Percentiles rank a stretch among this genome's conserved stretches.
These are phyloP conservation scores for Malassezia brasiliensis DNA, from an alignment of 1,284 basidiomycete genomes.

Conservation along the genomic window DNA sequence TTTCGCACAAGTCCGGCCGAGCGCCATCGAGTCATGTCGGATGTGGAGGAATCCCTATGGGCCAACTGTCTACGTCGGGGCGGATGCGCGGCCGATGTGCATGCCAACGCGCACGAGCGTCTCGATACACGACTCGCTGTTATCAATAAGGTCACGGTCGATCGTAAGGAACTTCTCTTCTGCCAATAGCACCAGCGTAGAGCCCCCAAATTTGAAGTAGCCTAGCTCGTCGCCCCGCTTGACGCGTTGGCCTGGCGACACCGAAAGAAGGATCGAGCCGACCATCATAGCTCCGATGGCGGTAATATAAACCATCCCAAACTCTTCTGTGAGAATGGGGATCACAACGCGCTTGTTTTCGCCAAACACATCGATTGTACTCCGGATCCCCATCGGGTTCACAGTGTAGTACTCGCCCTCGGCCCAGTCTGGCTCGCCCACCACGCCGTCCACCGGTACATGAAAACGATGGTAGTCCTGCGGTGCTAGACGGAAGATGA, in stretches of 20 bases:
- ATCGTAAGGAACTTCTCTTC: conserved; percentile 55
- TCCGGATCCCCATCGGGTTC: conserved; percentile 72
- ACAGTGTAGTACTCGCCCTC: conserved; percentile 45
- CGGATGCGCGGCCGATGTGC: conserved; percentile 21
- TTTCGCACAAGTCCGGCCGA: conserved; percentile 11
- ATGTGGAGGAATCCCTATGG: neutral
- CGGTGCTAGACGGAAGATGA: conserved; percentile 66
- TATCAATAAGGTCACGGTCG: conserved; percentile 79
- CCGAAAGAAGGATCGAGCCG: conserved; percentile 64
- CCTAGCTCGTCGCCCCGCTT: conserved; percentile 76
- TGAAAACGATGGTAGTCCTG: conserved; percentile 94
- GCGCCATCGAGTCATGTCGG: neutral
- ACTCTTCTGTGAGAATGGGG: conserved; percentile 45
- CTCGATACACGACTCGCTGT: conserved; percentile 59
- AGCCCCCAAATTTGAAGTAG: conserved; percentile 51
- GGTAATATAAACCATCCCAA: conserved; percentile 30
- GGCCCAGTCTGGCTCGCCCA: conserved; percentile 52
- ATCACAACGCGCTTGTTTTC: conserved; percentile 63
- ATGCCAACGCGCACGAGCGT: conserved; percentile 60
- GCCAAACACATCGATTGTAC: conserved; percentile 76
- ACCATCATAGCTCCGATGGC: conserved; percentile 53
- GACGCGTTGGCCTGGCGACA: conserved; percentile 69
- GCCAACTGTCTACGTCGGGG: neutral
- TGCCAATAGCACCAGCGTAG: conserved; percentile 31
- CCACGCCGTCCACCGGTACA: conserved; percentile 69